Evolutionary conservation across 1,139 yeast genomes (phyloP), one percentile per base, ranked within the genome.

Genomic region (Debaryomycetaceae sp.): DNA sequence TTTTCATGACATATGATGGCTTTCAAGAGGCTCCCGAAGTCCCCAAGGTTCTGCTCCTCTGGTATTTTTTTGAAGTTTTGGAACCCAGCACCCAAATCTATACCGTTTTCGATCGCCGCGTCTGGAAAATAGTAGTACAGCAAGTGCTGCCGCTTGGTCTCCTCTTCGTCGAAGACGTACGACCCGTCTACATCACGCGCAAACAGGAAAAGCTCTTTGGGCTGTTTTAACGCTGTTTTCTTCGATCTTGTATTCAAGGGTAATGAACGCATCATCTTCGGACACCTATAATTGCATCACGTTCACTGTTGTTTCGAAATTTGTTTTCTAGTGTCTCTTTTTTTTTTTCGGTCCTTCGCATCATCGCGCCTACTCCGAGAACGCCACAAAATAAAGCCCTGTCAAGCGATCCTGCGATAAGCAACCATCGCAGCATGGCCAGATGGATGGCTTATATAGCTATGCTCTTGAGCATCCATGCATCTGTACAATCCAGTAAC

Each of bases 71-170:
- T 61, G 52, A 83, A 84, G 28, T 74, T 65, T 14, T 64, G 58
- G 45, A 65, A 71, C 0, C 96, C 97, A 3, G 65, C 69, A 17
- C 67, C 65, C 18, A 91, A 64, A 48, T 86, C 89, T 22, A 74
- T 58, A 12, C 56, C 53, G 24, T 61, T 60, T 30, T 74, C 77
- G 13, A 83, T 48, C 28, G 66, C 72, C 5, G 76, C 53, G 47
- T 83, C 88, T 4, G 96, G 93, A 27, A 88, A 65, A 52, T 86
- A 91, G 58, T 68, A 88, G 56, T 85, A 85, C 16, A 70, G 59
- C 31, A 84, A 55, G 20, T 48, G 43, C 10, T 51, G 46, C 7
- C 69, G 56, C 28, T 43, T 46, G 0, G 76, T 61, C 30, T 71
- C 76, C 39, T 74, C 78, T 12, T 68, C 54, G 17, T 66, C 71